Conservation (phyloP, 2,329 filamentous ascomycete species). For the Pseudonectria buxi region DNA sequence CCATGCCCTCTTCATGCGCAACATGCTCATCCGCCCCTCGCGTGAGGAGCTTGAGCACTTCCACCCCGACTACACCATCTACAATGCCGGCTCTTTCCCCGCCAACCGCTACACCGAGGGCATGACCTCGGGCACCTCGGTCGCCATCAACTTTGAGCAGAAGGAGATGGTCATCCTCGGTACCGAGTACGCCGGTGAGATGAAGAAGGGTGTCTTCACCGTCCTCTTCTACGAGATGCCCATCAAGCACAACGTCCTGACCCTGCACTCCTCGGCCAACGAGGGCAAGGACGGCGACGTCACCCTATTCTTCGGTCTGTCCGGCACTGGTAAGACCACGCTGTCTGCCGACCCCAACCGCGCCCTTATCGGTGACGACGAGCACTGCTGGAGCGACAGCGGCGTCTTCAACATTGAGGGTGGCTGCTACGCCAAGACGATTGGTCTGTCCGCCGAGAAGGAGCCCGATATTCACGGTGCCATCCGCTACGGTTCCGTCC, state of each 20-base stretch:
- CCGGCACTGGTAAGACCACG: constrained; percentile 97
- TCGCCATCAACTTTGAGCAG: constrained; percentile 97
- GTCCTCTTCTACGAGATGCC: constrained; percentile 99
- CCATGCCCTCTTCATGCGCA: constrained; percentile 99
- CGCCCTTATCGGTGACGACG: constrained; percentile 92
- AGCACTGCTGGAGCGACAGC: constrained; percentile 98
- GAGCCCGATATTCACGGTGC: constrained; percentile 96
- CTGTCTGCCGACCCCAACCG: constrained; percentile 96
- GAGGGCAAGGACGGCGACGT: constrained; percentile 92
- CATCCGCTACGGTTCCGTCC: constrained; percentile 92
- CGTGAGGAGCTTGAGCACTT: constrained; percentile 92
- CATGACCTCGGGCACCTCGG: constrained; percentile 97
- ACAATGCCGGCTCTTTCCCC: constrained; percentile 97
- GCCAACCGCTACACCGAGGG: constrained; percentile 96
- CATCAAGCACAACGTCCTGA: constrained; percentile 98
- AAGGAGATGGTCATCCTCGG: constrained; percentile 99
- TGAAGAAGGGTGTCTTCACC: constrained; percentile 96
- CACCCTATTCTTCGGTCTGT: constrained; percentile 98
- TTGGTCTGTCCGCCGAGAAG: constrained; percentile 96
- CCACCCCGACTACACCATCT: constrained; percentile 99
- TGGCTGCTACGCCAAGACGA: constrained; percentile 98
- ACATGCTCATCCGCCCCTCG: constrained; percentile 96
- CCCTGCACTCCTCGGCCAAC: constrained; percentile 96
- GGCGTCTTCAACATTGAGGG: constrained; percentile 99
- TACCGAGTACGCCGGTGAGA: constrained; percentile 85